These are phyloP conservation scores for Fomitopsis serialis DNA, from an alignment of 768 basidiomycete species.

Conservation along the genomic window DNA sequence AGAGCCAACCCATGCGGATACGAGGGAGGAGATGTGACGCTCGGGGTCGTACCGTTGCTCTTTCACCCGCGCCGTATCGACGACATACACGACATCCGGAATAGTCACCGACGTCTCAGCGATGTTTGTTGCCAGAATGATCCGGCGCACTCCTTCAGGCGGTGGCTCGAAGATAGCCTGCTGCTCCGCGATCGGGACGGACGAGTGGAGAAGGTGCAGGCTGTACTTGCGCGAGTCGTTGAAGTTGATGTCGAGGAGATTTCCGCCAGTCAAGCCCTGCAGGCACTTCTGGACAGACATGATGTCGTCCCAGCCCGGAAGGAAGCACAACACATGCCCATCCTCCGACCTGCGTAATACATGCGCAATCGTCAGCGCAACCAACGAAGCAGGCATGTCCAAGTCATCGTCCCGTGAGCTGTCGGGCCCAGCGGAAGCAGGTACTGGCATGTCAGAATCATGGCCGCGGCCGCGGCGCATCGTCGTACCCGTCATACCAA, in stretches of 20 bases:
- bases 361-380: constrained; percentile 77
- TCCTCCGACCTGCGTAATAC: constrained; percentile 68
- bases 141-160: constrained; percentile 66
- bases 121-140: constrained; percentile 93
- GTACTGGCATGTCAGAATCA: constrained; percentile 6
- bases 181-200: constrained; percentile 84
- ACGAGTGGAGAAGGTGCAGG: constrained; percentile 84
- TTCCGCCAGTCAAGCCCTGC: constrained; percentile 36
- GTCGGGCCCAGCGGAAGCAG: constrained; percentile 14
- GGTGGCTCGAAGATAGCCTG: constrained; percentile 87
- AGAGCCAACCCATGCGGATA: constrained; percentile 86
- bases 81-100: constrained; percentile 90
- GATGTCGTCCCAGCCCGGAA: constrained; percentile 95
- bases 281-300: constrained; percentile 61
- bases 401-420: constrained; percentile 47
- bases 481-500: constrained; percentile 7
- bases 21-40: constrained; percentile 81
- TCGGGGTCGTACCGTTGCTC: constrained; percentile 87
- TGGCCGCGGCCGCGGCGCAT: constrained; percentile 6
- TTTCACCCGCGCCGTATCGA: constrained; percentile 86
- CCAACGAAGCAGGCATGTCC: constrained; percentile 75
- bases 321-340: constrained; percentile 86
- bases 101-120: constrained; percentile 96
- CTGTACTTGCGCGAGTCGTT: constrained; percentile 49
- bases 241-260: constrained; percentile 54